Conservation (phyloP, 331 rosid genomes). For the Prunus yedoensis region DNA sequence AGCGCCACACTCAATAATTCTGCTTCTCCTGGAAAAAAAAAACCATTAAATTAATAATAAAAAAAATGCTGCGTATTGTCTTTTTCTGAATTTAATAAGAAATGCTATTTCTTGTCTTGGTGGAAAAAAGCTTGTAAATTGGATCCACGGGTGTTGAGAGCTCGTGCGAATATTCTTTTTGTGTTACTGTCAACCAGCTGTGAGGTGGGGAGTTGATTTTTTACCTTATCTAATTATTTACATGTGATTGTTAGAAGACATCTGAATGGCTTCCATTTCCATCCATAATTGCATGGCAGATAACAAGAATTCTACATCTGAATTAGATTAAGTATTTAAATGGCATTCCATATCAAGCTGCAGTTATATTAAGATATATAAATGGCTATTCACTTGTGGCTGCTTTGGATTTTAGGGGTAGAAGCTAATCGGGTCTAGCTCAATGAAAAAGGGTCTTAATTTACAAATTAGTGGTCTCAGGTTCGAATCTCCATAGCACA, state of each 20-base stretch:
- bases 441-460: no score
- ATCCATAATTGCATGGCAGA: no score
- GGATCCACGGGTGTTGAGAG: not conserved
- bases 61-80: not conserved
- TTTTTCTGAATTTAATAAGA: not conserved
- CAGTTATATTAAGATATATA: no score
- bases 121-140: not conserved
- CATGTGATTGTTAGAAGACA: not conserved
- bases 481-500: no score
- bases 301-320: no score
- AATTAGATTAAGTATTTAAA: no score
- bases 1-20: not conserved
- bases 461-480: rapidly evolving
- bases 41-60: no score
- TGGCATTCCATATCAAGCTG: no score
- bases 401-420: no score
- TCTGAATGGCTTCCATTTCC: not conserved
- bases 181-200: not conserved
- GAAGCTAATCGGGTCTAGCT: no score
- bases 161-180: not conserved
- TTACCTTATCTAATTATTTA: no score
- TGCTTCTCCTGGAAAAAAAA: not conserved
- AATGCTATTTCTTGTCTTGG: not conserved
- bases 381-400: no score
- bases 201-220: not conserved